These are phyloP conservation scores for Pseudogymnoascus sp. DNA, from an alignment of 2,329 filamentous ascomycete species.

Conservation along the genomic window DNA sequence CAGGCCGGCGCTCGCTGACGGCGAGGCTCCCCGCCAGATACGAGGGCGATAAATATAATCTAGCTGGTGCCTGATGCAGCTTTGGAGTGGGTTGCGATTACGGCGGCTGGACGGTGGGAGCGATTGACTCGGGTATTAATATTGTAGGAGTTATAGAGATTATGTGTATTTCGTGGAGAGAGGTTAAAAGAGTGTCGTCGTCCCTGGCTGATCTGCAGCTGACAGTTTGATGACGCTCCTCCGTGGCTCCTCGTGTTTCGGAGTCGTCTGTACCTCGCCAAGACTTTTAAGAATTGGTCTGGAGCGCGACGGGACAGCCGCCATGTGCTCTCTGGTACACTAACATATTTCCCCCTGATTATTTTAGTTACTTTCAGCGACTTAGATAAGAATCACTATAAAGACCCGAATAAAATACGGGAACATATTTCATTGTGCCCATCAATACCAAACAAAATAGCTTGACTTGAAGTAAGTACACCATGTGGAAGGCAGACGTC, in stretches of 20 bases:
- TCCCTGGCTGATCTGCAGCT: not conserved
- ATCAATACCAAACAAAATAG: constrained; percentile 2
- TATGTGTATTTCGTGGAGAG: constrained; percentile 1
- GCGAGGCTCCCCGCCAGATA: constrained; percentile 6
- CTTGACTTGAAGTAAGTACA: not conserved
- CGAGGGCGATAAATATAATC: not conserved
- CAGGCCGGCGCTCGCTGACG: not conserved
- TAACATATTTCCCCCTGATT: constrained; percentile 1
- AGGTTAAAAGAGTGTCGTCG: constrained; percentile 1
- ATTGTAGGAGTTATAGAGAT: constrained; percentile 1
- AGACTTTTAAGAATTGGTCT: not conserved
- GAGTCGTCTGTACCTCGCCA: not conserved
- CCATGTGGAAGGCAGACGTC: not conserved
- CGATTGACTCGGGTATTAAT: constrained; percentile 3
- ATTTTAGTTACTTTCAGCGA: not conserved
- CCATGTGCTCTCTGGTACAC: not conserved
- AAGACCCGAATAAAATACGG: not conserved
- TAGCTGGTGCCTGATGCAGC: not conserved
- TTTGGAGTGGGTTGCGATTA: not conserved
- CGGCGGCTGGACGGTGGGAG: not conserved
- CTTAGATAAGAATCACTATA: not conserved
- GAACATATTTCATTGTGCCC: not conserved
- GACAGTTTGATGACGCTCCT: constrained; percentile 8
- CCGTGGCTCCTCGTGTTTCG: not conserved
- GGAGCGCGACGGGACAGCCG: not conserved